Evolutionary conservation across 176 grass and related monocot genomes (phyloP), one percentile per base, ranked within the genome.

Genomic region (Otatea glauca): DNA sequence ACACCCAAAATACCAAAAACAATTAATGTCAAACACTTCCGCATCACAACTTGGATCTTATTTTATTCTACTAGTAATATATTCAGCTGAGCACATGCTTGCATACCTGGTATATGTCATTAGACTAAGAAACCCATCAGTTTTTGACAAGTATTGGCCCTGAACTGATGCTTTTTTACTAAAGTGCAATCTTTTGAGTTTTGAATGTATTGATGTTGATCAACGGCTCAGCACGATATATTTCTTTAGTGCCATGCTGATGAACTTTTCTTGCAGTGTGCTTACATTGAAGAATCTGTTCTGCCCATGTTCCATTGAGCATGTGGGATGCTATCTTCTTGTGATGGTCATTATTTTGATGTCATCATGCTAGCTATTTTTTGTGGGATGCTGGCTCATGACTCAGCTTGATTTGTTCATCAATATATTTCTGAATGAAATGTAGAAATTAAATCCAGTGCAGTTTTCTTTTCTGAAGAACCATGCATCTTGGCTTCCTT

Each of bases 41-140:
- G 48, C 54, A 54, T 47, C 56, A 54, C 9, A 64, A 45, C 29
- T 63, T 38, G 44, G 11, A 70, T 5, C 17, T 70, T n/a, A 49
- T 77, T 61, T 76, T 60, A 29, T 63, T 48, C n/a, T 79, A 12
- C 0, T 53, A 14, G 38, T 80, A 79, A 74, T 55, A 56, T 75
- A 3, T 39, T 66, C 45, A 66, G 45, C 37, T 72, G 16, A 79
- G 37, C 48, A 84, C 27, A 64, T 6, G 44, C 9, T 34, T n/a
- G 9, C 66, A 44, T 88, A 55, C 43, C 69, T 60, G 70, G 41
- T 76, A 59, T 47, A 43, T 32, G 43, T 71, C 38, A 78, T 73
- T 44, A 58, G 56, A 65, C 34, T 13, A 16, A 83, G n/a, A 54
- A 59, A 60, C n/a, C 29, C 29, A 39, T 59, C 69, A 68, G 15